These are phyloP conservation scores for Candida buenavistaensis DNA, from an alignment of 1,139 yeast species.

Conservation along the genomic window DNA sequence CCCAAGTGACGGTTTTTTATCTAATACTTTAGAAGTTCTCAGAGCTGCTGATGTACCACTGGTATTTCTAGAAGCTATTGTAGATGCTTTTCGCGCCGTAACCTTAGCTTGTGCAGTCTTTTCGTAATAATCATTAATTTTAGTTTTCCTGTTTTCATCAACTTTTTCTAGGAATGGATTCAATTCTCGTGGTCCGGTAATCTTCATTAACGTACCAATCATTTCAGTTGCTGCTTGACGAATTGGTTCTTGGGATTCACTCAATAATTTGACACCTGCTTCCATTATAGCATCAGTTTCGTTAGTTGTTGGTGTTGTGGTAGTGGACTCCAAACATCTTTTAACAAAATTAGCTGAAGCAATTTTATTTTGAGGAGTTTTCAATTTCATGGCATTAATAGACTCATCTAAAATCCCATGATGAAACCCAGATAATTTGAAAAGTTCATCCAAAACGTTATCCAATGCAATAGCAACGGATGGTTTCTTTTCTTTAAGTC, in stretches of 20 bases:
- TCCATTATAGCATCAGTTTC: slow-evolving; percentile 62
- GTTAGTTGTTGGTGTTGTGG: slow-evolving; percentile 45
- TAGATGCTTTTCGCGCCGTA: neutral
- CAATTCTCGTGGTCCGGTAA: slow-evolving; percentile 73
- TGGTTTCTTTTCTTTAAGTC: slow-evolving; percentile 86
- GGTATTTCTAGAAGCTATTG: slow-evolving; percentile 2
- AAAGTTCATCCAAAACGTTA: slow-evolving; percentile 66
- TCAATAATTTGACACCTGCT: slow-evolving; percentile 57
- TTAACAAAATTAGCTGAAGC: slow-evolving; percentile 66
- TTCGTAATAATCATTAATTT: slow-evolving; percentile 62
- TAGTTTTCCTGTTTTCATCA: slow-evolving; percentile 71
- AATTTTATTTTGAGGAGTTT: slow-evolving; percentile 81
- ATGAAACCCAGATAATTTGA: slow-evolving; percentile 46
- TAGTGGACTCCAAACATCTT: slow-evolving; percentile 59
- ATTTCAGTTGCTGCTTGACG: slow-evolving; percentile 78
- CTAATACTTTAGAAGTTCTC: slow-evolving; percentile 8
- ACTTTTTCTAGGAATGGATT: slow-evolving; percentile 60
- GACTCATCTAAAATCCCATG: slow-evolving; percentile 62
- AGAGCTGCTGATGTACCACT: slow-evolving; percentile 1
- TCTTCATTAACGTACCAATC: slow-evolving; percentile 80
- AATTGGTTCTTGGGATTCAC: slow-evolving; percentile 84
- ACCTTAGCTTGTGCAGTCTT: slow-evolving; percentile 51
- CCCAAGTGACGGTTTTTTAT: slow-evolving; percentile 2
- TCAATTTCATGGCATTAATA: slow-evolving; percentile 62
- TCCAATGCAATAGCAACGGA: slow-evolving; percentile 71